phyloP scores from a whole-genome alignment of 2,329 filamentous ascomycete genomes.

The Rutstroemia sp. region DNA sequence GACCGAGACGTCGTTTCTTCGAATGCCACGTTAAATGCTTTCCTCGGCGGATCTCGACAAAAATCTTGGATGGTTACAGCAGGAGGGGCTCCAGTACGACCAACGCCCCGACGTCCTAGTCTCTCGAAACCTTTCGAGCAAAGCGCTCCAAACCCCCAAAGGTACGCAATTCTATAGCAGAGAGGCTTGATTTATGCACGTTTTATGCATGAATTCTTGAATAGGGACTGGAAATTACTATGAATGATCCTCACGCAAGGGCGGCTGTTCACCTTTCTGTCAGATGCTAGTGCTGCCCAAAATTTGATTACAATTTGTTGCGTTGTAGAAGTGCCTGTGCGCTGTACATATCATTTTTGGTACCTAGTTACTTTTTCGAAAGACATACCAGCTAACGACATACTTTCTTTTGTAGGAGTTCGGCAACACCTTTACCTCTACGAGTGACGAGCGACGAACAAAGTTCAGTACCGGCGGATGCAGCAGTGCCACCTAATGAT shows the following conservation, averaged over 20 bases:
- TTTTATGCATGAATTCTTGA: background rate
- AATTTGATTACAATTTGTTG: background rate
- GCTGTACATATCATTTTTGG: background rate
- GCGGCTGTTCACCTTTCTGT: too few species aligned
- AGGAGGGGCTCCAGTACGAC: conserved; percentile 22
- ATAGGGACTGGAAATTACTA: background rate
- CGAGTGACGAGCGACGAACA: conserved; percentile 56
- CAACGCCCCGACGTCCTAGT: conserved; percentile 23
- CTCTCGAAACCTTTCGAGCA: conserved; percentile 14
- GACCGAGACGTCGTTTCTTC: conserved; percentile 28
- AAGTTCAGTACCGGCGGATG: conserved; percentile 33
- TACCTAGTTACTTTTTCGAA: background rate
- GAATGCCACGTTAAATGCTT: conserved; percentile 29
- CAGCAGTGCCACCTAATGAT: background rate
- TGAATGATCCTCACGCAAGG: background rate
- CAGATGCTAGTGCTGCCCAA: too few species aligned
- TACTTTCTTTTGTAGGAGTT: background rate
- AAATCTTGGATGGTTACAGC: conserved; percentile 30
- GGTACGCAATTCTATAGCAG: conserved; percentile 7
- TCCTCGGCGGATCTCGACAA: conserved; percentile 27
- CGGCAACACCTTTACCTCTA: conserved; percentile 32
- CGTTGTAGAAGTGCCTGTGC: background rate
- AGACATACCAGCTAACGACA: conserved; percentile 3
- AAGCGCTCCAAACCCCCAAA: conserved; percentile 13
- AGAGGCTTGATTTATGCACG: background rate